Base-by-base conservation (phyloP, 805 yeast genomes). In the Barnettozyma sucrosica region DNA sequence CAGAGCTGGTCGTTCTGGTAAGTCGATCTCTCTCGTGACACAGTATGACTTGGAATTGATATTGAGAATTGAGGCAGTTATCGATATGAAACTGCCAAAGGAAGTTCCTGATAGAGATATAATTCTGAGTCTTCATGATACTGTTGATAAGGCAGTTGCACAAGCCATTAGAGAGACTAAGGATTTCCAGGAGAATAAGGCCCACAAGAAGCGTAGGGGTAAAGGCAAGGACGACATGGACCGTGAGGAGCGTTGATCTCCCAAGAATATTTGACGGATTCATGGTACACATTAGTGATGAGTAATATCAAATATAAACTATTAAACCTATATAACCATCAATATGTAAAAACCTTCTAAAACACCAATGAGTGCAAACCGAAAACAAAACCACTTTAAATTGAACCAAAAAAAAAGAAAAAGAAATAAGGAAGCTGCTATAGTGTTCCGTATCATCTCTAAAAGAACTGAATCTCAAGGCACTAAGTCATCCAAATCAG, bases 41-140 rank as follows among this genome's bases (percentile, higher is more conserved):
- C 99, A 93, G 66, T 93, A 93, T 64, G 99, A 93, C 65, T 72
- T 93, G 51, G 97, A 90, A 65, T 70, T 89, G 58, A 86, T 88
- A 60, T 70, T 89, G 54, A 76, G 97, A 61, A 90, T 93, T 45
- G 99, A 93, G 66, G 83, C 82, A 46, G 97, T 85, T 9, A 76
- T 93, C 45, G 77, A 71, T n/a, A 85, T 83, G 73, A 89, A 85
- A 62, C 71, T 93, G 47, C 90, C 90, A 4, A 90, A 87, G 65
- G 95, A 89, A 44, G 75, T 80, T 5, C 85, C 90, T 3, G 83
- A 89, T 45, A 85, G 79, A 58, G 85, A 81, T 54, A 85, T 83
- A 6, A 86, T 92, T 50, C 72, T 82, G 61, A 79, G 89, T 5
- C 69, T 93, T 48, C 86, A 88, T 59, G 85, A 85, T 49, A 83